Evolutionary conservation across 257 asterid genomes (phyloP).

Genomic region (Solanum pinnatisectum): DNA sequence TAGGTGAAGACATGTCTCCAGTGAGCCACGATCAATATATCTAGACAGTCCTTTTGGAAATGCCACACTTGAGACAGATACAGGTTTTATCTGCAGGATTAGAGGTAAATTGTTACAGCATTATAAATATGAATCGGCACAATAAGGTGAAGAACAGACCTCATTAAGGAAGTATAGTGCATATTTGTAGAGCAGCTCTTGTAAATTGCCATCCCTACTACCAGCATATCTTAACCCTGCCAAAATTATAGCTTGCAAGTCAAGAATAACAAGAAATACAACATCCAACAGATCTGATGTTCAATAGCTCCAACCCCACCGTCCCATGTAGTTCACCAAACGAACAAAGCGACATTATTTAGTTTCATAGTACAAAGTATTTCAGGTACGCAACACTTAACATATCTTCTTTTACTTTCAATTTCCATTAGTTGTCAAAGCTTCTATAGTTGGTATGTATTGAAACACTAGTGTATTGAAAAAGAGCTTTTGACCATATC

Average conservation of each 20-base stretch:
- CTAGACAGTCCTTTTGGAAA: constrained; percentile 70
- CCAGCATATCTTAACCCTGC: constrained; percentile 96
- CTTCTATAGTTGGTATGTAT: not conserved
- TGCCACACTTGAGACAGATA: constrained; percentile 38
- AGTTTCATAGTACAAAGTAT: not conserved
- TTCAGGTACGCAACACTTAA: not conserved
- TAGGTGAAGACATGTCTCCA: constrained; percentile 94
- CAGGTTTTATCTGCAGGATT: constrained; percentile 75
- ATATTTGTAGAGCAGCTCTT: constrained; percentile 76
- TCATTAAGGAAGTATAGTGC: constrained; percentile 82
- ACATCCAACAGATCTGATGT: not conserved
- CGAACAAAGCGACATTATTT: not conserved
- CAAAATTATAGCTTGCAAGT: not conserved
- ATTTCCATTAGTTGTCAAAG: not conserved
- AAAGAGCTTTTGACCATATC: not conserved
- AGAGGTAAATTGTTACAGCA: constrained; percentile 3
- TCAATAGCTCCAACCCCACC: not conserved
- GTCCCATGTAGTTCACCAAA: not conserved
- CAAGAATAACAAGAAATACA: not conserved
- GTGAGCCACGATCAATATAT: constrained; percentile 84
- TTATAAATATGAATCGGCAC: constrained; percentile 5
- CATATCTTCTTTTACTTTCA: not conserved
- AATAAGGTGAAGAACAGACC: constrained; percentile 38
- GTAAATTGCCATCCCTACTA: constrained; percentile 83
- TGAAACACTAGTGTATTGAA: not conserved